Base-by-base conservation (phyloP, 1,284 basidiomycete genomes). In the Cystobasidiaceae sp. region DNA sequence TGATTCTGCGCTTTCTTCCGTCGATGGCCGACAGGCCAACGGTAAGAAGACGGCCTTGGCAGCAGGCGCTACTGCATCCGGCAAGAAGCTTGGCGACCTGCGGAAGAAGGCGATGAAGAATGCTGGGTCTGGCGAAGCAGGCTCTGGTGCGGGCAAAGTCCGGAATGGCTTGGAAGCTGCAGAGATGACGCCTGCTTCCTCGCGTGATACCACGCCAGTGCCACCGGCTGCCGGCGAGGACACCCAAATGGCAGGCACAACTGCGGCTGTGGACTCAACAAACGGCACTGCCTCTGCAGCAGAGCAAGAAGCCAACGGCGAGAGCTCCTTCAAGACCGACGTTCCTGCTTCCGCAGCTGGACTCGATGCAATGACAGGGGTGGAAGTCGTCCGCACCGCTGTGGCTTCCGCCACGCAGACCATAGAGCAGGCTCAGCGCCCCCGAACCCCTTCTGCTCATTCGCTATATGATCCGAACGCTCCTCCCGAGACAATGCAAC, bases 51-150 rank as follows among this genome's bases (percentile, higher is more conserved):
- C 51, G 27, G 37, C 37, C 30, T 15, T 41, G 27, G 30, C 39
- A 25, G 50, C 33, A 30, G 51, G 33, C 39, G 64, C 33, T 46
- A 46, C 52, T 44, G 63, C 15, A 27, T 63, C 30, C 49, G 69
- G 75, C 43, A 85, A 83, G 43, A 79, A 86, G 21, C 80, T 81
- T 30, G 82, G 85, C 6, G 89, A 90, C 74, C 78, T 90, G 56
- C 82, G 90, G 67, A 89, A 85, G 77, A 86, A 89, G 75, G 80
- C 90, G 25, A 80, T 89, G 59, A 86, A 86, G 76, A 87, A 71
- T 50, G 61, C 68, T 21, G 46, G 50, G 11, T 39, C 33, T 84
- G 21, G 55, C 55, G 57, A 45, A 46, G n/a, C 43, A 56, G 39
- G 67, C 55, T 55, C 54, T 33, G 67, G 28, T 41, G 32, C 43